Evolutionary conservation across 2,329 filamentous ascomycete species (phyloP), one percentile per base, ranked within the genome.

Genomic region (Aspergillus bombycis): DNA sequence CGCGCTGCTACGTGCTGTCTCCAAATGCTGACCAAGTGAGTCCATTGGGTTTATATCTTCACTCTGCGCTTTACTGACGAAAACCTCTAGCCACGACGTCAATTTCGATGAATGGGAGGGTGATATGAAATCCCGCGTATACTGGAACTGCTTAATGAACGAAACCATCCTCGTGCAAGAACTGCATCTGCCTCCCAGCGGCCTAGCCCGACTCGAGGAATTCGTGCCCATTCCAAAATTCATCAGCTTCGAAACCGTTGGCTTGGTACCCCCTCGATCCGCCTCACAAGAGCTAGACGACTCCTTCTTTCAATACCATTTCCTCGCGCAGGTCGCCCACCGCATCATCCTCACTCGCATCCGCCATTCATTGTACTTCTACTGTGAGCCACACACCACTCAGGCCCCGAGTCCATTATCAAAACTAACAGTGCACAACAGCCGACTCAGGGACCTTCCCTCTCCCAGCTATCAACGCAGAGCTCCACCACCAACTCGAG

Each of bases 271-370:
- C 30, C 76, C 63, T 56, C 69, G 74, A 54, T 66, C 71, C 19
- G 65, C 74, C 19, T 65, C 71, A 9, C 76, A 75, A 7, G 78
- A 83, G 54, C 78, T 83, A 45, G 82, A 84, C 60, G 83, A 85
- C 63, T 80, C 83, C 1, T 83, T 84, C 65, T 86, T 85, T 72
- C 84, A 86, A 70, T 86, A 85, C 62, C 84, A 86, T 66, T 86
- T 86, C 65, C 79, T 86, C 7, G 84, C 84, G 30, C 84, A 86
- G 68, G 83, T 85, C 41, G 84, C 84, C 8, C 83, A 86, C 69
- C 81, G 84, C 53, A 85, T 85, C 62, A 83, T 86, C 59, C 77
- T 86, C 10, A 86, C 82, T 1, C 81, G 84, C 8, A 81, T 85
- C 32, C 81, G 83, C 58, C 81, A 85, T 65, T 83, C 78, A 55